Evolutionary conservation across 352 stramenopile species (phyloP), one percentile per base, ranked within the genome.

Genomic region (Thraustochytrium striatum): DNA sequence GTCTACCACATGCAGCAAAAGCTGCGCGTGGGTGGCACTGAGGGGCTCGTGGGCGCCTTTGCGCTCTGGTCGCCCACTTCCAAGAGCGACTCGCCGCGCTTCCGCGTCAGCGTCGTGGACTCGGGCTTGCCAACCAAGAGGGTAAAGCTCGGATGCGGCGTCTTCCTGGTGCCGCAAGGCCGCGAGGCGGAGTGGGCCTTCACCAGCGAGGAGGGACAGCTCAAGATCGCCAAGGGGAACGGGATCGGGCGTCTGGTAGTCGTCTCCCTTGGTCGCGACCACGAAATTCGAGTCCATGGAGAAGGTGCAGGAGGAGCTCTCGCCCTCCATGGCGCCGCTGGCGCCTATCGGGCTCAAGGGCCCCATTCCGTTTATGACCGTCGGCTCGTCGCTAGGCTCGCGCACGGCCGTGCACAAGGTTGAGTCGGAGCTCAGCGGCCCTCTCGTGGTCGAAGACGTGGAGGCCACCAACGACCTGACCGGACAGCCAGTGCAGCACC

Each of bases 171-270:
- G 52, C 89, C 89, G 0, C 88, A 92, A 69, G 89, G 89, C 50
- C 87, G 86, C 32, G 89, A 93, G 85, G 86, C 91, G 75, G 89
- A 93, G 81, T 92, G 85, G 85, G 87, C 91, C 82, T 93, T 93
- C 59, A 84, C 87, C 28, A 89, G 86, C 1, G 86, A 91, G 57
- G 86, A 92, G 43, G 88, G 89, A 35, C 85, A 87, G 9, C 82
- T 83, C 13, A 85, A 93, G 44, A 81, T 93, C 9, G 89, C 87
- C 25, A 72, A 72, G 2, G 85, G 85, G 21, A 87, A 88, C 62
- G 87, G 87, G 8, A 92, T 91, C 68, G 88, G 82, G n/a, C 87
- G 89, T 28, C 83, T 93, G 2, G 89, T 93, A 69, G 81, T 91
- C 35, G 88, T 93, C 25, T 79, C 81, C 9, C 84, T 93, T 44